Base-by-base conservation (phyloP, 805 yeast species). In the Jamesozyma hellenica region DNA sequence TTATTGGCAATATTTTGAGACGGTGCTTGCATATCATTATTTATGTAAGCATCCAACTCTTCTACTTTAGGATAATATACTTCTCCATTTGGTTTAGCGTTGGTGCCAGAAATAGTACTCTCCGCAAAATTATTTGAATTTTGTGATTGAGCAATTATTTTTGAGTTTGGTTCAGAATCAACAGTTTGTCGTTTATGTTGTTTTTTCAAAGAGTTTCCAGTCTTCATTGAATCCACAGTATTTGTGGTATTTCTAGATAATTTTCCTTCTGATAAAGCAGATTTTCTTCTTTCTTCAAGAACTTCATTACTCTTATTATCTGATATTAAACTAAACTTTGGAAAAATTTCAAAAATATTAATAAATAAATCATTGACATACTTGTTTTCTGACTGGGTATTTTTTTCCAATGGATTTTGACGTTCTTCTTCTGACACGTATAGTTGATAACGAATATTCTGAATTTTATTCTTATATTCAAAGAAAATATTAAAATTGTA, bases 401-500 rank as follows among this genome's bases (percentile, higher is more conserved):
- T 34, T 21, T 37, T 36, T 2, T 48, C 49, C 25, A 36, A 31
- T 12, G 36, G 48, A 42, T 37, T 44, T 33, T 33, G 37, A 38
- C 39, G 52, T 38, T 52, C 56, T 15, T 48, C 49, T 29, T 58
- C 56, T 18, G 56, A 41, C n/a, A 44, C 35, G 21, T 47, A 57
- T 52, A 60, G 45, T 28, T 53, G 56, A 32, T 48, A 51, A 35
- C 58, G 64, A 8, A 56, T 36, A 21, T 42, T 47, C 34, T 60
- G 63, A 17, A 60, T 34, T 31, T 55, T 57, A 15, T 55, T 56
- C 47, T 75, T 82, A 48, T 72, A 74, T 37, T 65, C 67, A 23
- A 72, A 69, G 45, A 75, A 72, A 11, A 72, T 74, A 15, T 71
- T 73, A 56, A 75, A 76, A 49, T 75, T 65, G 51, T 75, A 76